Evolutionary conservation across 176 grass and related monocot genomes (phyloP), one percentile per base, ranked within the genome.

Genomic region (Dendrocalamus sinicus): DNA sequence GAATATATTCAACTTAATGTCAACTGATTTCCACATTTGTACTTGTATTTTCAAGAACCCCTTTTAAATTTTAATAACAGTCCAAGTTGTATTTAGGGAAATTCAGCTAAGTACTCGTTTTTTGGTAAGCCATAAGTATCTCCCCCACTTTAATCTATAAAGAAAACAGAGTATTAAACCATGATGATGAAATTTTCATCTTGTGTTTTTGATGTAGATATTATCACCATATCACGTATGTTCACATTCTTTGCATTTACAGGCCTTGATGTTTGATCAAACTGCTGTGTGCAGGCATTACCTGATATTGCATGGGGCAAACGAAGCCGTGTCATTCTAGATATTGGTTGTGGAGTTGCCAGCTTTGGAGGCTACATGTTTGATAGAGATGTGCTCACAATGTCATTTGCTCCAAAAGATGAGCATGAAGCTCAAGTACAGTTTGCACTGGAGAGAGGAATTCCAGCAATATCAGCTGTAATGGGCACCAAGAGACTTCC

Each of bases 391-490:
- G 92, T 86, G 22, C 87, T 99, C 54, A 85, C 94, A 20, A 96
- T 96, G 97, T 99, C 97, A 83, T 99, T 99, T 88, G 97, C 97
- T 84, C 97, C 97, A 60, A 99, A 99, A 86, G 97, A 99, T 70
- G 97, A 99, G 92, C 97, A 99, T 80, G 97, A 99, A 89, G 97
- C 94, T 51, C 97, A 99, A 92, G 92, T 99, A 79, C 97, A 99
- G 83, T 99, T 99, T 91, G 97, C 97, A 46, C 80, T 99, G 15
- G 97, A 99, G 83, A 94, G 97, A 85, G 97, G 97, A 81, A 94
- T 99, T 84, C 97, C 97, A 80, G 97, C 97, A 77, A 91, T 99
- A 82, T 99, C 92, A 85, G 97, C 97, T 70, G 97, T 99, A 77
- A 99, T 99, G 97, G 97, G 97, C 55, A 93, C 94, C 40, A 96